phyloP scores from a whole-genome alignment of 495 filamentous ascomycete genomes.

The Neurospora sp. region DNA sequence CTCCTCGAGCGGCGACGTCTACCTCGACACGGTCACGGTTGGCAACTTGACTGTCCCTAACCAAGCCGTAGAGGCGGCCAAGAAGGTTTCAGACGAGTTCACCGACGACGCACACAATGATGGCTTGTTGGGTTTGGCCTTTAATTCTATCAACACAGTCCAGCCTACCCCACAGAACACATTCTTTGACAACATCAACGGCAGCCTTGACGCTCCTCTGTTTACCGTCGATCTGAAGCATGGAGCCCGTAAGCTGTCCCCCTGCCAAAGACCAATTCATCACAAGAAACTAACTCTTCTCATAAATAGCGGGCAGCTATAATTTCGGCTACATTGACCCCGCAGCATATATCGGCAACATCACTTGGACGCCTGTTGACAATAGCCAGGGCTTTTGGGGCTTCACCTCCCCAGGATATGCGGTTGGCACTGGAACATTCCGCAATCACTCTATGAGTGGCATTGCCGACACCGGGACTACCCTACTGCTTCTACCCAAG shows the following conservation, averaged over 20 bases:
- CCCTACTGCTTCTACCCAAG: constrained; percentile 53
- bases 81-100: constrained; percentile 51
- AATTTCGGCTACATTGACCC: constrained; percentile 67
- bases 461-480: constrained; percentile 65
- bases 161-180: constrained; percentile 51
- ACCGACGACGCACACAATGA: constrained; percentile 48
- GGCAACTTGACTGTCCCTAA: constrained; percentile 50
- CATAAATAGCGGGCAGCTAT: constrained; percentile 46
- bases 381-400: constrained; percentile 58
- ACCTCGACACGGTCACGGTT: constrained; percentile 57
- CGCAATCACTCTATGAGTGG: constrained; percentile 30
- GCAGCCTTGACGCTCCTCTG: constrained; percentile 45
- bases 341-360: constrained; percentile 49
- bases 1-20: constrained; percentile 55
- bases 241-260: constrained; percentile 26
- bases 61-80: constrained; percentile 64
- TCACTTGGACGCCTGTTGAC: constrained; percentile 53
- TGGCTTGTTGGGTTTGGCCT: constrained; percentile 64
- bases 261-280: not conserved
- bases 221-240: constrained; percentile 62
- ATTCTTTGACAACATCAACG: constrained; percentile 62
- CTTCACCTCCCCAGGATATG: constrained; percentile 55
- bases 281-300: not conserved
- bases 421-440: constrained; percentile 39
- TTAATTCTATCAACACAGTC: constrained; percentile 62